phyloP scores from a whole-genome alignment of 1,139 yeast genomes.

The Geotrichum europaeum region DNA sequence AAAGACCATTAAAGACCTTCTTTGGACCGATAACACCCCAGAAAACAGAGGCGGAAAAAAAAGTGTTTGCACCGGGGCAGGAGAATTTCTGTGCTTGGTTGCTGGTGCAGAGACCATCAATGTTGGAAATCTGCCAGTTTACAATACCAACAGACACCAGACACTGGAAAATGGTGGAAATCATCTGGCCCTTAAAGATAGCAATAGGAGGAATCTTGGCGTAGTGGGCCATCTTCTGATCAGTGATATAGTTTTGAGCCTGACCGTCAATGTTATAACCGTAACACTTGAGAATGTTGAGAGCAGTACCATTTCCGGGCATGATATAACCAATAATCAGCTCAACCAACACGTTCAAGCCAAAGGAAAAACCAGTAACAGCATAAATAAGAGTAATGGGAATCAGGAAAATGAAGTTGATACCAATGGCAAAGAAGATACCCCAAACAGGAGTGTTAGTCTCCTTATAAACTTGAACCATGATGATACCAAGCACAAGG shows the following conservation, averaged over 20 bases:
- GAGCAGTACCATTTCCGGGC: constrained; percentile 57
- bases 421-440: constrained; percentile 50
- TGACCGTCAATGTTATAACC: constrained; percentile 58
- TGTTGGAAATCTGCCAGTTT: constrained; percentile 46
- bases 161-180: constrained; percentile 36
- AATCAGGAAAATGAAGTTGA: constrained; percentile 50
- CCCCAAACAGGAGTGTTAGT: constrained; percentile 48
- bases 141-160: constrained; percentile 49
- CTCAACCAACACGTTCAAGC: constrained; percentile 50
- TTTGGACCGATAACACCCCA: constrained; percentile 62
- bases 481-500: constrained; percentile 45
- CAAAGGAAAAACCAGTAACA: constrained; percentile 48
- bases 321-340: constrained; percentile 57
- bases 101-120: constrained; percentile 45
- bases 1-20: constrained; percentile 43
- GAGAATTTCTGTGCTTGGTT: constrained; percentile 35
- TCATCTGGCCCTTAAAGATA: constrained; percentile 51
- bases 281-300: constrained; percentile 50
- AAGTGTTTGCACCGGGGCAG: constrained; percentile 36
- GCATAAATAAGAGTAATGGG: constrained; percentile 44
- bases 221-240: constrained; percentile 58
- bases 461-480: constrained; percentile 38
- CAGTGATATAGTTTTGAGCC: constrained; percentile 51
- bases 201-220: constrained; percentile 56
- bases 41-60: constrained; percentile 37